Conservation (phyloP, 805 yeast genomes). For the Myxozyma mucilagina region DNA sequence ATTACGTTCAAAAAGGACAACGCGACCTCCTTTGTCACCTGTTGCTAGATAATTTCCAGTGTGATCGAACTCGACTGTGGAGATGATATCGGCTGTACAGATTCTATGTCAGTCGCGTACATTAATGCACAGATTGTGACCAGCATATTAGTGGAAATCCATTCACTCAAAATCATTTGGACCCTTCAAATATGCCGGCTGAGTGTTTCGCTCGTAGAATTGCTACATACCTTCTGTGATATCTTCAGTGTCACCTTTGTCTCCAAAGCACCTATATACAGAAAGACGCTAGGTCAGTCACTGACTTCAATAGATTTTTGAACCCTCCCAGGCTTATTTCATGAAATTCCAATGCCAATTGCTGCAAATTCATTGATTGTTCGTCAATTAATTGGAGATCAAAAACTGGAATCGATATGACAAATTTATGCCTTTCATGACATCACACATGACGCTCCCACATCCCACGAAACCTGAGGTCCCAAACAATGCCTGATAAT, state of each 20-base stretch:
- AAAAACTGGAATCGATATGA: neutral
- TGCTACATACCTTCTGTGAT: slow-evolving; percentile 45
- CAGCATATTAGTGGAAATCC: neutral
- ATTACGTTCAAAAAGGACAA: slow-evolving; percentile 90
- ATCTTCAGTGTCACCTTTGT: slow-evolving; percentile 93
- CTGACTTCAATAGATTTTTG: neutral
- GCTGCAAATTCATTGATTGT: neutral
- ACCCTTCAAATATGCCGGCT: too few species aligned
- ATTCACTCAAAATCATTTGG: neutral
- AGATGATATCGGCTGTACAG: slow-evolving; percentile 77
- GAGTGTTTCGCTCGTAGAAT: neutral
- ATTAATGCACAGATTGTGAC: too few species aligned
- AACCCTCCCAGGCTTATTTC: neutral
- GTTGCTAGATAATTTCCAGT: slow-evolving; percentile 95
- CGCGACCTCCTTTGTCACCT: slow-evolving; percentile 98
- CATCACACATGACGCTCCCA: neutral
- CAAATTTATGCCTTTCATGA: too few species aligned
- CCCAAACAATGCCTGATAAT: neutral
- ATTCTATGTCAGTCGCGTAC: neutral
- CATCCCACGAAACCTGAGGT: neutral
- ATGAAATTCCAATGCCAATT: neutral
- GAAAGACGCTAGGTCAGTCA: neutral
- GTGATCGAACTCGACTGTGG: slow-evolving; percentile 94
- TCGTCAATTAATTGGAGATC: neutral
- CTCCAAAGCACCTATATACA: slow-evolving; percentile 77